A percentile compares a stretch with the other conserved stretches of the same genome.
Evolutionary conservation across 2,329 filamentous ascomycete species (phyloP).

Genomic region (Curvularia lunata): DNA sequence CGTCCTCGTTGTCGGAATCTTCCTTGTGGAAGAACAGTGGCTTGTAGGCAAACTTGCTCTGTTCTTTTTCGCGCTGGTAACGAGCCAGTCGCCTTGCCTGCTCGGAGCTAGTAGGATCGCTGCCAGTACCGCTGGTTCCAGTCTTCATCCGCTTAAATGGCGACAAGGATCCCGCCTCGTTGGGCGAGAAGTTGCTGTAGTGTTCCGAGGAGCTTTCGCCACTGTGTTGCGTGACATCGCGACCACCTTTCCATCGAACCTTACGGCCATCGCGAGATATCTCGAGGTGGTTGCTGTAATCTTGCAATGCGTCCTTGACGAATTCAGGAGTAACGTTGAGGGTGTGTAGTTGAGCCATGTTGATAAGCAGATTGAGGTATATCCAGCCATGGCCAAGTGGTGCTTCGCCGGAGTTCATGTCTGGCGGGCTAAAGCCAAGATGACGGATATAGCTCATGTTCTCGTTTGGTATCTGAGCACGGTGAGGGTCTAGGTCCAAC

Average conservation of each 20-base stretch:
- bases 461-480: constrained; percentile 75
- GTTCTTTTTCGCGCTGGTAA: constrained; percentile 31
- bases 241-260: constrained; percentile 78
- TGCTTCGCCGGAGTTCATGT: constrained; percentile 57
- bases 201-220: constrained; percentile 61
- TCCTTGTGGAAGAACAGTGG: constrained; percentile 57
- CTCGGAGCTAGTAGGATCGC: constrained; percentile 26
- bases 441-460: constrained; percentile 83
- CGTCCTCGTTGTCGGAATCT: constrained; percentile 49
- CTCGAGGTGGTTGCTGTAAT: constrained; percentile 77
- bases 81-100: constrained; percentile 26
- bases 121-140: constrained; percentile 28
- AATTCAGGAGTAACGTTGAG: constrained; percentile 82
- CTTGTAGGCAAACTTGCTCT: constrained; percentile 53
- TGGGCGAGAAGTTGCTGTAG: constrained; percentile 56
- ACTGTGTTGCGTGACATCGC: constrained; percentile 67
- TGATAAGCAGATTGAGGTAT: constrained; percentile 79
- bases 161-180: constrained; percentile 48
- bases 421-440: constrained; percentile 69
- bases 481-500: constrained; percentile 77
- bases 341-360: constrained; percentile 83
- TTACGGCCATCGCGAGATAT: constrained; percentile 78
- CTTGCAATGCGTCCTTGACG: constrained; percentile 72
- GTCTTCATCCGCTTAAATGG: constrained; percentile 39
- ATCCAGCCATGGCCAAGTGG: constrained; percentile 79